Evolutionary conservation across 2,329 filamentous ascomycete genomes (phyloP).

Genomic region (Apiospora koreana): DNA sequence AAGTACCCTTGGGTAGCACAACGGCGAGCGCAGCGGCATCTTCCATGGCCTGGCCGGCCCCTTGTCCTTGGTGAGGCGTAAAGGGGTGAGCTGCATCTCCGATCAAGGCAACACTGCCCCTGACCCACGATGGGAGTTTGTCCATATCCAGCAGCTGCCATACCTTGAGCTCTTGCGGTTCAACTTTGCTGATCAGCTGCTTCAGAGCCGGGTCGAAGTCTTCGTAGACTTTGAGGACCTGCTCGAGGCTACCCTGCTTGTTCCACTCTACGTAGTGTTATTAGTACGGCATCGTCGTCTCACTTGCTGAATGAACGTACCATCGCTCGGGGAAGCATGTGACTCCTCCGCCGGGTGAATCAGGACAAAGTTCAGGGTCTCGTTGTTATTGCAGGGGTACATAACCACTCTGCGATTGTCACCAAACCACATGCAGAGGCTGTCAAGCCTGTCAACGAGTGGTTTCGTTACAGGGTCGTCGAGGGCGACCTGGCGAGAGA

Average conservation of each 20-base stretch:
- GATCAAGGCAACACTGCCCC: slow-evolving; percentile 24
- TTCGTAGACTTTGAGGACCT: slow-evolving; percentile 40
- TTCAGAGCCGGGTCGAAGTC: slow-evolving; percentile 44
- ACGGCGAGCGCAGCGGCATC: slow-evolving; percentile 62
- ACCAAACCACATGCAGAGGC: slow-evolving; percentile 42
- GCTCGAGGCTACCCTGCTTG: slow-evolving; percentile 34
- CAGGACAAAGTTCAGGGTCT: slow-evolving; percentile 49
- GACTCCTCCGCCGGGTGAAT: slow-evolving; percentile 51
- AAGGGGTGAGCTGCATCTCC: slow-evolving; percentile 61
- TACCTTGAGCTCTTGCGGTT: slow-evolving; percentile 49
- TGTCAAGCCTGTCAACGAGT: slow-evolving; percentile 28
- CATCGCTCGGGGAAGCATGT: slow-evolving; percentile 30
- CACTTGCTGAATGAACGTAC: slow-evolving; percentile 23
- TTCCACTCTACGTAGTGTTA: slow-evolving; percentile 38
- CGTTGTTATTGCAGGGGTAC: slow-evolving; percentile 48
- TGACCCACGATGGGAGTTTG: slow-evolving; percentile 38
- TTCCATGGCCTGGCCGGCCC: slow-evolving; percentile 65
- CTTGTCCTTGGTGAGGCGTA: slow-evolving; percentile 46
- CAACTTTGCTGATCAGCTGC: slow-evolving; percentile 42
- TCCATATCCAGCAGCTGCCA: slow-evolving; percentile 67
- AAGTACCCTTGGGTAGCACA: slow-evolving; percentile 51
- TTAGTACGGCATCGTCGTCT: neutral
- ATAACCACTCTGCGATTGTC: slow-evolving; percentile 45
- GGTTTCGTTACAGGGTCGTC: slow-evolving; percentile 36
- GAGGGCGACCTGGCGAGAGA: slow-evolving; percentile 37